A percentile compares a stretch with the other conserved stretches of the same genome.
phyloP scores from a whole-genome alignment of 192 early-diverging fungal genomes.

The Coemansia sp. region DNA sequence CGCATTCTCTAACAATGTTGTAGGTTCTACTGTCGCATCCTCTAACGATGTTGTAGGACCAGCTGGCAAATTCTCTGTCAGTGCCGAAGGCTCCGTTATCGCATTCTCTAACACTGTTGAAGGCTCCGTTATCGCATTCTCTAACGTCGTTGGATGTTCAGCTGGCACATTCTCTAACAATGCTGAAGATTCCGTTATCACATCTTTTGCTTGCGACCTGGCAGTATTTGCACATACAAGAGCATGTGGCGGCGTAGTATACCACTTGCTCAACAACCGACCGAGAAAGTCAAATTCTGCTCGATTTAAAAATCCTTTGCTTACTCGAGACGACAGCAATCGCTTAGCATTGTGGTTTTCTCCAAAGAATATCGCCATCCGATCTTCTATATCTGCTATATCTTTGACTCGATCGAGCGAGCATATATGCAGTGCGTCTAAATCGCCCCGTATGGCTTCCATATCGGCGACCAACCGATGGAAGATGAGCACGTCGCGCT shows the following conservation, averaged over 20 bases:
- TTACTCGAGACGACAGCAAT: conserved; percentile 21
- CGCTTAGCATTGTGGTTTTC: conserved; percentile 18
- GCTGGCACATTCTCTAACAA: too few relatives aligned
- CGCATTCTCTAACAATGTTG: neutral
- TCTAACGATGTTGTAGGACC: too few relatives aligned
- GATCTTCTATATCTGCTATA: conserved; percentile 21
- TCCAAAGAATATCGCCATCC: conserved; percentile 37
- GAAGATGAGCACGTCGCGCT: conserved; percentile 22
- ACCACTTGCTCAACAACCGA: conserved; percentile 38
- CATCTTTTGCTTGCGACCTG: neutral
- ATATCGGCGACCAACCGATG: conserved; percentile 15
- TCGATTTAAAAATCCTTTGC: conserved; percentile 31
- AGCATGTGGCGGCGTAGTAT: conserved; percentile 24
- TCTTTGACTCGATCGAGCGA: conserved; percentile 10
- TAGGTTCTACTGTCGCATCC: neutral
- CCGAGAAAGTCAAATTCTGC: conserved; percentile 51
- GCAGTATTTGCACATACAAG: neutral
- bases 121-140: neutral
- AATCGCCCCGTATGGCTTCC: conserved; percentile 15
- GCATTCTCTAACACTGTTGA: neutral
- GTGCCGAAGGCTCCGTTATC: neutral
- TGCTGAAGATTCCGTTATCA: neutral
- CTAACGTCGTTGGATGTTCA: too few relatives aligned
- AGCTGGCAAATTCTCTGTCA: too few relatives aligned
- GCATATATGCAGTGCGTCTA: conserved; percentile 39